Percentiles rank a stretch among this genome's conserved stretches.
These are phyloP conservation scores for Aspergillus leporis DNA, from an alignment of 495 filamentous ascomycete genomes.

Conservation along the genomic window DNA sequence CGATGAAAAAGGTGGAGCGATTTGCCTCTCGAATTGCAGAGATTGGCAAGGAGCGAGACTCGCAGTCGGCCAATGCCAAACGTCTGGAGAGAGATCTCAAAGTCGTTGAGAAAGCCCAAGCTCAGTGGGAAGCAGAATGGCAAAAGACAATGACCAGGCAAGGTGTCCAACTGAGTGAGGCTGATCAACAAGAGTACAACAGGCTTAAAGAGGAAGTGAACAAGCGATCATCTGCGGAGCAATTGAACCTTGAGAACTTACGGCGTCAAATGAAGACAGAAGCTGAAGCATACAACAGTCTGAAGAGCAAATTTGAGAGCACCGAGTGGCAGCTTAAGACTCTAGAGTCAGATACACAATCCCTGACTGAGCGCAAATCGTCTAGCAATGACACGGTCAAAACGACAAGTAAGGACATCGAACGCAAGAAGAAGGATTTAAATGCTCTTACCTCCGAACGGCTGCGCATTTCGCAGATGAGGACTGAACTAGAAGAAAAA, in stretches of 20 bases:
- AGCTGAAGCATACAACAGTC: conserved; percentile 79
- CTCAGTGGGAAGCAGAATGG: conserved; percentile 86
- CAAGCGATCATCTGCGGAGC: conserved; percentile 77
- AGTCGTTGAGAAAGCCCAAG: conserved; percentile 86
- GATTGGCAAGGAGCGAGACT: conserved; percentile 73
- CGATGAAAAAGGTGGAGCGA: conserved; percentile 65
- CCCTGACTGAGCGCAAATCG: conserved; percentile 66
- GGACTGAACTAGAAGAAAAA: conserved; percentile 89
- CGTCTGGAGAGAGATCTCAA: conserved; percentile 76
- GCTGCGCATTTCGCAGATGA: conserved; percentile 70
- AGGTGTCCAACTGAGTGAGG: conserved; percentile 80
- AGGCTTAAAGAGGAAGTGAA: conserved; percentile 83
- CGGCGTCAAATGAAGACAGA: conserved; percentile 85
- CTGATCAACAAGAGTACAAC: conserved; percentile 88
- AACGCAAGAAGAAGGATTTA: conserved; percentile 85
- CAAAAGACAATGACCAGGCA: conserved; percentile 77
- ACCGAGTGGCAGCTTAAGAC: conserved; percentile 71
- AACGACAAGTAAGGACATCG: conserved; percentile 72
- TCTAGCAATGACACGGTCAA: conserved; percentile 60
- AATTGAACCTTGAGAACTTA: conserved; percentile 80
- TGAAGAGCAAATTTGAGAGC: conserved; percentile 81
- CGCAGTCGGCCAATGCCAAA: conserved; percentile 62
- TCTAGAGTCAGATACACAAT: conserved; percentile 68
- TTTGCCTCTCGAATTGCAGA: conserved; percentile 65
- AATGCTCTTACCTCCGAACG: conserved; percentile 85